Base-by-base conservation (phyloP, 73 alveolate species). In the Symbiodinium natans region DNA sequence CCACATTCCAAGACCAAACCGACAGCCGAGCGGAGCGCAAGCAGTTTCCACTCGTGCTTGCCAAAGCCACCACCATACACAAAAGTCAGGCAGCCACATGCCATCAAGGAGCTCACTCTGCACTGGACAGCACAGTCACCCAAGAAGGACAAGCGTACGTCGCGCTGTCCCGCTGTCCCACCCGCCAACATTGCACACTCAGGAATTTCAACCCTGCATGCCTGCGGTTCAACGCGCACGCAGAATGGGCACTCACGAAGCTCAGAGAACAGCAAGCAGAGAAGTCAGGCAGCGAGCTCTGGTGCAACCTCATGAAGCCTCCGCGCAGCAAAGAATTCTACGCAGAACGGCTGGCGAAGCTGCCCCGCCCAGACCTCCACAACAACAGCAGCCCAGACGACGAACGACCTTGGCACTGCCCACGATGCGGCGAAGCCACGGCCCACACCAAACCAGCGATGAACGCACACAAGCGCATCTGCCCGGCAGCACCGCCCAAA, bases 111-210 rank as follows among this genome's bases (percentile, higher is more conserved):
- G 93, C 52, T 27, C 93, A 84, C 21, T 71, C 82, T 3, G 36
- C 42, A 19, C 82, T 87, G 25, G 84, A 87, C 94, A 36, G 33
- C 54, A 7, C 63, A 21, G 59, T 31, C 71, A 52, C 27, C n/a
- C 54, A 33, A 56, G 71, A 34, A 3, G 94, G 93, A 29, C 93
- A 86, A 31, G 93, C 93, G 33, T 86, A 86, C 59, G 93, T 86
- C 23, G 93, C 93, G 56, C 40, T 87, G 63, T 48, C 84, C 86
- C 41, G 94, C 41, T 54, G 63, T 25, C 94, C 94, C 27, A 87
- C 83, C 56, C 23, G 27, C 31, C 41, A 7, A 8, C 41, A 48
- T 29, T 63, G 56, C 73, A 56, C 94, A 0, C 71, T 87, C 73
- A 71, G 36, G 33, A 10, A 33, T 71, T 87, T 87, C 48, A 17